Conservation (phyloP, 1,284 basidiomycete genomes). For the Papiliotrema flavescens region DNA sequence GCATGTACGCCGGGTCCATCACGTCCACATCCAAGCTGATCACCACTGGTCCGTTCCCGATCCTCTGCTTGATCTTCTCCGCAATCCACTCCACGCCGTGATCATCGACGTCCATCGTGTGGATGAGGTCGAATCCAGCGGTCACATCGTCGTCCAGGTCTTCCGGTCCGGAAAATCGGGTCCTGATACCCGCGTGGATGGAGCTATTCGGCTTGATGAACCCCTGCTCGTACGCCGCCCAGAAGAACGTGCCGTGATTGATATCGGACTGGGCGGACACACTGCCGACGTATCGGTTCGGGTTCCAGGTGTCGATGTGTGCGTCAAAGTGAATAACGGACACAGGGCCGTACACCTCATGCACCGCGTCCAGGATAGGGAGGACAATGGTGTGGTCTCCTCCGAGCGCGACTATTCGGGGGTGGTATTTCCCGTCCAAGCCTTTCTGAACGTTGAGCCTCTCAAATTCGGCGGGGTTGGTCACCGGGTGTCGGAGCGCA, state of each 20-base stretch:
- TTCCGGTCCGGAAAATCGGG: conserved; percentile 29
- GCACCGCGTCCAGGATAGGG: conserved; percentile 47
- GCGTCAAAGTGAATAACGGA: conserved; percentile 51
- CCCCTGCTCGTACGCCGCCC: conserved; percentile 49
- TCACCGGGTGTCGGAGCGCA: conserved; percentile 25
- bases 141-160: conserved; percentile 43
- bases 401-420: conserved; percentile 49
- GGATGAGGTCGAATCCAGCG: conserved; percentile 49
- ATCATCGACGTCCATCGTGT: conserved; percentile 49
- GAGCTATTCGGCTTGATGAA: conserved; percentile 57
- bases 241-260: conserved; percentile 48
- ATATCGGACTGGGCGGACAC: conserved; percentile 25
- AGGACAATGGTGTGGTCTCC: conserved; percentile 53
- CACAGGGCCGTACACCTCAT: conserved; percentile 48
- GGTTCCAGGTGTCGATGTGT: conserved; percentile 52
- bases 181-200: conserved; percentile 52
- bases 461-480: conserved; percentile 18
- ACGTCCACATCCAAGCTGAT: conserved; percentile 45
- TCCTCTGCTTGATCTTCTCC: conserved; percentile 39
- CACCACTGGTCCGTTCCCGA: conserved; percentile 39
- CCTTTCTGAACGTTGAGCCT: conserved; percentile 25
- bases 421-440: conserved; percentile 43
- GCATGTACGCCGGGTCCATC: conserved; percentile 43
- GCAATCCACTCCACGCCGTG: conserved; percentile 49
- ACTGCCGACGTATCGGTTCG: conserved; percentile 32